Percentiles rank a stretch among this genome's conserved stretches.
phyloP scores from a whole-genome alignment of 176 grass and related monocot species.

The Carex scoparia region DNA sequence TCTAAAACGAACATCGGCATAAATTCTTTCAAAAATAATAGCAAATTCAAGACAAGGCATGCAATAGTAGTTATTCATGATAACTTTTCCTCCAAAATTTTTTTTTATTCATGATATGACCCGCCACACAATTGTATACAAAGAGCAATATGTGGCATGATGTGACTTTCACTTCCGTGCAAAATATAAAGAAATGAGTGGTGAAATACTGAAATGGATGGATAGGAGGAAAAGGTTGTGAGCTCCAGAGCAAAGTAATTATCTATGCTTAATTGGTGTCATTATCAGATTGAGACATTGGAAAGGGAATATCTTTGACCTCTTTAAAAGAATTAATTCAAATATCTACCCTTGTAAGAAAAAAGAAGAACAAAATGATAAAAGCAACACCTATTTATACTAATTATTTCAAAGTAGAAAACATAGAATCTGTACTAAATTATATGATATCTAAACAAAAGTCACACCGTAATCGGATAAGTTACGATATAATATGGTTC shows the following conservation, averaged over 20 bases:
- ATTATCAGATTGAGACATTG: background rate
- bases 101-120: background rate
- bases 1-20: background rate
- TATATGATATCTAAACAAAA: no score
- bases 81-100: background rate
- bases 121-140: background rate
- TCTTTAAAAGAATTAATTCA: background rate
- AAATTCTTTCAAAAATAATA: background rate
- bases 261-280: background rate
- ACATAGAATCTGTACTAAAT: no score
- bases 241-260: background rate
- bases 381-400: background rate
- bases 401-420: no score
- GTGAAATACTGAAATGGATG: background rate
- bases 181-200: background rate
- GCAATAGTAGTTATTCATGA: background rate
- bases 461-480: no score
- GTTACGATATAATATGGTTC: no score
- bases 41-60: background rate
- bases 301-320: slow-evolving; percentile 7
- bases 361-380: background rate
- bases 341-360: background rate
- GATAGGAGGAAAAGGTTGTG: background rate
- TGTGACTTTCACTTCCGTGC: background rate
- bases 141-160: background rate